Evolutionary conservation across 1,284 basidiomycete species (phyloP), one percentile per base, ranked within the genome.

Genomic region (Melampsora allii-populina): DNA sequence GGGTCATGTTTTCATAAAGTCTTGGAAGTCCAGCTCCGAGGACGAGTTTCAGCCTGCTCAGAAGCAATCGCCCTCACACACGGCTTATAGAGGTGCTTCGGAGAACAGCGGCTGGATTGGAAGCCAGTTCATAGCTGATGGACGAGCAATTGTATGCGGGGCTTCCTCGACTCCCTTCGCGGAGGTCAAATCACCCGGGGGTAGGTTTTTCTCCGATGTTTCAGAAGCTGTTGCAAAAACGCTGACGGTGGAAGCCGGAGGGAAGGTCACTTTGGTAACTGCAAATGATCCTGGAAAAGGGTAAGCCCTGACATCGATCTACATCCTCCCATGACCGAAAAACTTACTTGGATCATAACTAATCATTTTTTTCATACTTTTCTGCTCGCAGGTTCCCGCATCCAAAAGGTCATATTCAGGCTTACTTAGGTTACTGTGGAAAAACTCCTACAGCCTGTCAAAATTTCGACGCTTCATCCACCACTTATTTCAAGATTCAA

Each of bases 401-500:
- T 42, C 48, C 61, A 5, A 71, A 71, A 36, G 68, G 68, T 12
- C 68, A 71, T 29, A 63, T 71, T 56, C 59, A 71, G 53, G 33
- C 63, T 36, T 71, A 71, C 42, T 61, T 71, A 10, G 68, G 68
- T 31, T 71, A 53, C 53, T 71, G 68, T 64, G 68, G 68, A 17
- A 31, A 59, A 19, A 56, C 68, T 9, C 27, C 60, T 33, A 71
- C 60, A 7, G 60, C 60, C 21, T 71, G 68, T 50, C 19, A 71
- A 48, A 36, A 71, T 17, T 71, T 64, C 29, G 68, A 71, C 39
- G 68, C 68, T 45, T 53, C 68, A n/a, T 53, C 42, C 4, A 63
- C 63, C n/a, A 63, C 48, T 48, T 71, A 71, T 48, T 71, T 64
- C 68, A 71, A 71, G 63, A 71, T 71, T 24, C 61, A 63, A 21